A percentile compares a stretch with the other conserved stretches of the same genome.
Evolutionary conservation across 805 yeast genomes (phyloP).

Genomic region (Wickerhamomyces bovis): DNA sequence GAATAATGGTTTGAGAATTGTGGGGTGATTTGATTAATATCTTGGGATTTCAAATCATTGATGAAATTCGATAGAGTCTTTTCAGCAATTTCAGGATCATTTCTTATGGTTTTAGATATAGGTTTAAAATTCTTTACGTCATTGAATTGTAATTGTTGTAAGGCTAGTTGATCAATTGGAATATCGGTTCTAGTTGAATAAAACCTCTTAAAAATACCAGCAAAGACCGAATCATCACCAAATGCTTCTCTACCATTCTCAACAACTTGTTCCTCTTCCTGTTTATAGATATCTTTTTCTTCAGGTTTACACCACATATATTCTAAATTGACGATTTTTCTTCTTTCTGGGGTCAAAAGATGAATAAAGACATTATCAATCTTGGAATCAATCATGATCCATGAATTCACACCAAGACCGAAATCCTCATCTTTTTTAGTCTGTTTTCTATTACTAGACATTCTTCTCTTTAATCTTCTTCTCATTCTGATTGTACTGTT

Average conservation of each 20-base stretch:
- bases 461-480: conserved; percentile 45
- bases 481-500: conserved; percentile 46
- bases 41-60: not conserved
- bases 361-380: conserved; percentile 64
- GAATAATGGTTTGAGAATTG: not conserved
- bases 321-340: conserved; percentile 67
- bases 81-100: conserved; percentile 5
- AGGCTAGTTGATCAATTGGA: conserved; percentile 7
- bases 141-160: conserved; percentile 10
- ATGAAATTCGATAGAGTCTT: conserved; percentile 5
- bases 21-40: conserved; percentile 1
- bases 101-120: conserved; percentile 1
- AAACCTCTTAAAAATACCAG: conserved; percentile 36
- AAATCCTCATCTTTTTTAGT: conserved; percentile 51
- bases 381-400: conserved; percentile 76
- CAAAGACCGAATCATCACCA: conserved; percentile 34
- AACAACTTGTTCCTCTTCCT: not conserved
- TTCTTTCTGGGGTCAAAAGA: conserved; percentile 62
- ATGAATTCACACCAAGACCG: conserved; percentile 55
- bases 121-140: conserved; percentile 8
- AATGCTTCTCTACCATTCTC: conserved; percentile 5
- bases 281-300: conserved; percentile 24
- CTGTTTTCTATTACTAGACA: conserved; percentile 44
- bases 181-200: conserved; percentile 26
- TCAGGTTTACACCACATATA: conserved; percentile 44